A percentile compares a stretch with the other conserved stretches of the same genome.
Conservation (phyloP, 1,139 yeast genomes). For the Yamadazyma taylorii region DNA sequence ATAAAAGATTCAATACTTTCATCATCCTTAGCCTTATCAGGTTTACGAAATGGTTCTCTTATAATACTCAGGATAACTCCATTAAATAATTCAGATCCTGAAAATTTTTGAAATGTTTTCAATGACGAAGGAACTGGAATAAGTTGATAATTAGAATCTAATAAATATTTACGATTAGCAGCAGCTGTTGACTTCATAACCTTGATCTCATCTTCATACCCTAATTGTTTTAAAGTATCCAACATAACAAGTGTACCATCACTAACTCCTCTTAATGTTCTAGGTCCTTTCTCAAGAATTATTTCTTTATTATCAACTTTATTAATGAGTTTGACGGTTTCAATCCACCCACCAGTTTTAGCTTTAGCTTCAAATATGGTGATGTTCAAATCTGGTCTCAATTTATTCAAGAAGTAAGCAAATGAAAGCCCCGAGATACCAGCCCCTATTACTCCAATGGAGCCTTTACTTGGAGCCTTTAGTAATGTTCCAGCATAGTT, state of each 20-base stretch:
- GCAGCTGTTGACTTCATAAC: constrained; percentile 49
- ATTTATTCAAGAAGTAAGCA: constrained; percentile 66
- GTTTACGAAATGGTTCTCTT: constrained; percentile 42
- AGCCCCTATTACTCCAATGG: constrained; percentile 74
- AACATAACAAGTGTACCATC: constrained; percentile 62
- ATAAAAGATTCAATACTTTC: constrained; percentile 74
- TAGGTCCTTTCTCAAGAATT: constrained; percentile 68
- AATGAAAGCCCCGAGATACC: constrained; percentile 86
- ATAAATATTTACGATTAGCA: constrained; percentile 63
- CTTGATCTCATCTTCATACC: constrained; percentile 40
- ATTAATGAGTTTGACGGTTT: constrained; percentile 35
- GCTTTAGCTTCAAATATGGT: constrained; percentile 57
- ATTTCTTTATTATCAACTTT: constrained; percentile 18
- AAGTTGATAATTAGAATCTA: constrained; percentile 38
- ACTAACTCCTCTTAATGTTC: constrained; percentile 71
- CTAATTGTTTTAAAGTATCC: constrained; percentile 53
- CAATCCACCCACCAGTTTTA: constrained; percentile 80
- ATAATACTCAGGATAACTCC: constrained; percentile 20
- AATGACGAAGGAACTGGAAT: constrained; percentile 56
- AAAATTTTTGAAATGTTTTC: constrained; percentile 38
- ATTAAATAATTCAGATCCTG: constrained; percentile 38
- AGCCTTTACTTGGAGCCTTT: constrained; percentile 26
- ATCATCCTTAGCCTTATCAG: constrained; percentile 37
- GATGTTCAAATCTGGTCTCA: constrained; percentile 71
- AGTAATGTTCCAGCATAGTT: neutral